Percentiles rank a stretch among this genome's conserved stretches.
phyloP scores from a whole-genome alignment of 2,329 filamentous ascomycete species.

The Xylaria sp. region DNA sequence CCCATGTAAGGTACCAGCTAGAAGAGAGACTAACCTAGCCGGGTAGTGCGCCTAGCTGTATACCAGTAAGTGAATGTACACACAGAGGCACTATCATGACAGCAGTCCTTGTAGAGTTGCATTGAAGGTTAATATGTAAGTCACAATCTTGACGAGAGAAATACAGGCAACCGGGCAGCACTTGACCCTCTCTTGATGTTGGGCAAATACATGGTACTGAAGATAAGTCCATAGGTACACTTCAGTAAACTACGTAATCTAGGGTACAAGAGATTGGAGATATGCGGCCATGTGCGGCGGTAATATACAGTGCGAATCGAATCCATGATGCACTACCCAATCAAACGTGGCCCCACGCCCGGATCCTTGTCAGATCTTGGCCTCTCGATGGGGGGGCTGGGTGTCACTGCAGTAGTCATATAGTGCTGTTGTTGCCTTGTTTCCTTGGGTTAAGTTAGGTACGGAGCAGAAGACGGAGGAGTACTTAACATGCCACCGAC shows the following conservation, averaged over 20 bases:
- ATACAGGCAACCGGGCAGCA: background rate
- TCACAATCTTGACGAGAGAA: background rate
- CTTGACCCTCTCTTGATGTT: background rate
- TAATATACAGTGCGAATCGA: background rate
- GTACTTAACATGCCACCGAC: background rate
- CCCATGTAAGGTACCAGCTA: too few species aligned
- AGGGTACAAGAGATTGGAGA: background rate
- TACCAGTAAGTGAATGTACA: background rate
- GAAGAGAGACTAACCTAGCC: too few species aligned
- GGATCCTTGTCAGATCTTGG: slow-evolving; percentile 24
- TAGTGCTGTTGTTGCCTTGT: slow-evolving; percentile 13
- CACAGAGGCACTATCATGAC: too few species aligned
- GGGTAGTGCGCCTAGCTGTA: background rate
- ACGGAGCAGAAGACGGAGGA: too few species aligned
- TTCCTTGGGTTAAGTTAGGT: background rate
- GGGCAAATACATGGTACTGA: background rate
- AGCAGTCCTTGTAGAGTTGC: background rate
- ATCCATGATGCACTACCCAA: background rate
- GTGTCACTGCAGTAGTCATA: background rate
- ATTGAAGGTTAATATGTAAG: background rate
- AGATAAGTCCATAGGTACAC: background rate
- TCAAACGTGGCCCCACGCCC: background rate
- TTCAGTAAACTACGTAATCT: background rate
- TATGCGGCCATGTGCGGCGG: background rate
- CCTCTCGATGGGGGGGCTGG: background rate